Percentiles rank a stretch among this genome's conserved stretches.
Evolutionary conservation across 331 rosid genomes (phyloP).

Genomic region (Dryas integrifolia): DNA sequence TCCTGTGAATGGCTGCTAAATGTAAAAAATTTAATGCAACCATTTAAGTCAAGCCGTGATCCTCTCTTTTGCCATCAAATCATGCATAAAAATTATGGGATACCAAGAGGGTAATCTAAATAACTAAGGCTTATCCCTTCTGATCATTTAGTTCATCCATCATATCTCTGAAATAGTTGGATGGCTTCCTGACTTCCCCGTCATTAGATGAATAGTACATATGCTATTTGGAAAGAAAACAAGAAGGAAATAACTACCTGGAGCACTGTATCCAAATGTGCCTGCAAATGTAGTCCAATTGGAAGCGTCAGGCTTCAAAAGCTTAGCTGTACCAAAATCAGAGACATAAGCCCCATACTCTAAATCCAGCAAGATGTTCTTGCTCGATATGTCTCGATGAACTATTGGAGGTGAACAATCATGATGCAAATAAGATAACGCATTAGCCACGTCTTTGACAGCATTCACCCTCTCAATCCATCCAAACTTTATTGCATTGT

Average conservation of each 20-base stretch:
- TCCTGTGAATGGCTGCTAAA: too few species aligned
- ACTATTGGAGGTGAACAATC: constrained; percentile 30
- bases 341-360: constrained; percentile 15
- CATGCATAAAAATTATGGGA: too few species aligned
- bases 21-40: too few species aligned
- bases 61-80: too few species aligned
- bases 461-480: constrained; percentile 22
- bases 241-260: not conserved
- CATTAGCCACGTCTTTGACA: constrained; percentile 23
- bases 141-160: too few species aligned
- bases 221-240: not conserved
- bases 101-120: too few species aligned
- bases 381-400: constrained; percentile 31
- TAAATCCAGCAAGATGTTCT: constrained; percentile 25
- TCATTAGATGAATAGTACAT: not conserved
- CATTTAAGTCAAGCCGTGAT: too few species aligned
- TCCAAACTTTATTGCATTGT: constrained; percentile 5
- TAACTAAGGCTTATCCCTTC: too few species aligned
- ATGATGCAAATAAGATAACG: constrained; percentile 22
- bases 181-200: too few species aligned
- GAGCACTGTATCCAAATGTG: constrained; percentile 33
- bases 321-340: constrained; percentile 29
- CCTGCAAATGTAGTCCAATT: constrained; percentile 31
- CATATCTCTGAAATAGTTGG: not conserved
- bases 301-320: constrained; percentile 19